Conservation (phyloP, 495 filamentous ascomycete genomes). For the Letharia columbiana region DNA sequence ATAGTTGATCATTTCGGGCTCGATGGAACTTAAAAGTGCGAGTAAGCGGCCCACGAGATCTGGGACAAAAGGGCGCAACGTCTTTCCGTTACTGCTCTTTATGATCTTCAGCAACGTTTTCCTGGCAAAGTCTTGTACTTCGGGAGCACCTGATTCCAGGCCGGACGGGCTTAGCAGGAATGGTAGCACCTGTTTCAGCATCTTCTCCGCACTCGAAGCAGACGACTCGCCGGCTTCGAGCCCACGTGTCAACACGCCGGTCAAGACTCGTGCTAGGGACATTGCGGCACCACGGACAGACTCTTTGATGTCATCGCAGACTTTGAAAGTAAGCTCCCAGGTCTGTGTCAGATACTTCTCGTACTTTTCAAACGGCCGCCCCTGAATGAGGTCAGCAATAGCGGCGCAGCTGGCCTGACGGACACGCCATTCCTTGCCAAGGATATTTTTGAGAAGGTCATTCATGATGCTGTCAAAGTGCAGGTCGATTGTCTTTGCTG, state of each 20-base stretch:
- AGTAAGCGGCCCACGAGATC: slow-evolving; percentile 73
- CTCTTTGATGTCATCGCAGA: slow-evolving; percentile 87
- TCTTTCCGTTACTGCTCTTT: slow-evolving; percentile 65
- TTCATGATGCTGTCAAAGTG: slow-evolving; percentile 80
- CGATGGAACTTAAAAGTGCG: slow-evolving; percentile 71
- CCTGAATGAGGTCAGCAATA: slow-evolving; percentile 75
- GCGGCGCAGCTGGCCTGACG: slow-evolving; percentile 87
- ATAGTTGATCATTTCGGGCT: slow-evolving; percentile 82
- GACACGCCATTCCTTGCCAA: slow-evolving; percentile 86
- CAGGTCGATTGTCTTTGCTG: slow-evolving; percentile 57
- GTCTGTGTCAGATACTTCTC: slow-evolving; percentile 76
- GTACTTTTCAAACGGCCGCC: slow-evolving; percentile 65
- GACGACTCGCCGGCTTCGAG: slow-evolving; percentile 73
- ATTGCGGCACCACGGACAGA: slow-evolving; percentile 75
- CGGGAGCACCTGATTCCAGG: slow-evolving; percentile 75
- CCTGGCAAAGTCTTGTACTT: slow-evolving; percentile 67
- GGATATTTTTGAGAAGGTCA: slow-evolving; percentile 73
- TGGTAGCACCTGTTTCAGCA: slow-evolving; percentile 77
- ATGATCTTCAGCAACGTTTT: slow-evolving; percentile 77
- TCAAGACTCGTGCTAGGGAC: slow-evolving; percentile 71
- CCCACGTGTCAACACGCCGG: slow-evolving; percentile 70
- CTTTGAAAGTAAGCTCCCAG: slow-evolving; percentile 70
- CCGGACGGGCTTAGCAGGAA: slow-evolving; percentile 86
- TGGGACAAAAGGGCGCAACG: slow-evolving; percentile 70
- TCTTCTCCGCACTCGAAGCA: slow-evolving; percentile 55